Conservation (phyloP, 768 basidiomycete genomes). For the Amanita molliuscula region DNA sequence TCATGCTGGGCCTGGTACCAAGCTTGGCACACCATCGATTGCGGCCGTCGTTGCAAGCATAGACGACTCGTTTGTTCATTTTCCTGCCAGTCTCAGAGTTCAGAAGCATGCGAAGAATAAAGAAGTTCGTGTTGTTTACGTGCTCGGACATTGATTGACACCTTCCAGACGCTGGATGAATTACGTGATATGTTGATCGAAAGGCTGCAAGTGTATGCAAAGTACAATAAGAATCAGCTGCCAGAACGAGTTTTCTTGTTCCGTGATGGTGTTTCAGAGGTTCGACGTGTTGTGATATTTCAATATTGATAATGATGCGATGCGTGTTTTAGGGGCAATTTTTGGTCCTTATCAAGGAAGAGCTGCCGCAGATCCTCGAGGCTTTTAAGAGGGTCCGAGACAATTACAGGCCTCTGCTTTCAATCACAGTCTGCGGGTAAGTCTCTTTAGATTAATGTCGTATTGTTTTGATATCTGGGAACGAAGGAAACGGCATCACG, state of each 20-base stretch:
- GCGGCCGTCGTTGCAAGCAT: constrained; percentile 76
- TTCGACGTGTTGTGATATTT: constrained; percentile 62
- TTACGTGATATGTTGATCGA: constrained; percentile 62
- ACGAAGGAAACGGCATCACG: constrained; percentile 53
- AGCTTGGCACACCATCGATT: constrained; percentile 69
- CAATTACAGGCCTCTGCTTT: constrained; percentile 49
- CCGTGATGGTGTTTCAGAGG: constrained; percentile 69
- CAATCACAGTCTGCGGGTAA: constrained; percentile 69
- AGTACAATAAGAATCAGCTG: constrained; percentile 37
- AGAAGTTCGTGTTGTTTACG: constrained; percentile 20
- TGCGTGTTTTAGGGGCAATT: constrained; percentile 56
- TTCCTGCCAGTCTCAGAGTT: constrained; percentile 62
- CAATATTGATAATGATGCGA: background rate
- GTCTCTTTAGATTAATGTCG: constrained; percentile 2
- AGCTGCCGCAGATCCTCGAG: constrained; percentile 50
- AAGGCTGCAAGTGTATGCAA: constrained; percentile 46
- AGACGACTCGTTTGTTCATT: constrained; percentile 62
- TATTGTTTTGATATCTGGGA: background rate
- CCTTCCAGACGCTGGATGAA: constrained; percentile 57
- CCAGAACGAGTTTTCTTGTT: constrained; percentile 66
- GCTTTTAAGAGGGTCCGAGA: constrained; percentile 43
- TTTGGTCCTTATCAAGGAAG: constrained; percentile 43
- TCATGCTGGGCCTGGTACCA: constrained; percentile 61
- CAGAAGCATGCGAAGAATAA: constrained; percentile 40
- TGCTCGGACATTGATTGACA: constrained; percentile 5